Evolutionary conservation across 495 filamentous ascomycete species (phyloP), one percentile per base, ranked within the genome.

Genomic region (Penicillium herquei): DNA sequence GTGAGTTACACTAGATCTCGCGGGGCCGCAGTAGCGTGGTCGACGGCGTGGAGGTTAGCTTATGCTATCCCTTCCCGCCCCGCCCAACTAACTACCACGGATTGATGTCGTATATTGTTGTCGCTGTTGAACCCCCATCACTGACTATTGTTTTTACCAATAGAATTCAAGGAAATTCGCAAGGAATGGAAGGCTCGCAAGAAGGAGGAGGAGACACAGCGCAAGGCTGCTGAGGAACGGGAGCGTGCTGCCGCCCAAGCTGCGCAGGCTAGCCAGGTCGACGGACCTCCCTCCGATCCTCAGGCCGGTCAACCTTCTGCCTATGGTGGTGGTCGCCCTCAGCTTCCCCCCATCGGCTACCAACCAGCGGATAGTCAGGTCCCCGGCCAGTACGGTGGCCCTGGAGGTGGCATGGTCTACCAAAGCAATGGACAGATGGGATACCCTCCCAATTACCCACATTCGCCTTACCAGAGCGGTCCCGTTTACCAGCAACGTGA

Each of bases 121-220:
- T 39, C 6, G 2, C 12, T 48, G 8, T 14, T n/a, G 37, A 44
- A 39, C 31, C 10, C 10, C 10, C 10, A 30, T 31, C 2, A 39
- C 26, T 21, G 48, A 52, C 61, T 66, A 44, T 62, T 46, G 14
- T 52, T 18, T 32, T 51, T 39, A 47, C 13, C 52, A 42, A 57
- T 66, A 98, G 94, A 98, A 71, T 98, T 98, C 76, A 98, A 98
- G 74, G 94, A 98, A 64, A 98, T 98, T 55, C 90, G 94, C 49
- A 96, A 97, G 70, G 92, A 97, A 68, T 98, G 94, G 94, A 98
- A 98, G 73, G 89, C 89, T 14, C 90, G 92, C 56, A 98, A 98
- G 84, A 98, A 98, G 89, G 94, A 98, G 71, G 94, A 98, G 62
- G 94, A 98, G 54, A 84, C 84, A 53, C 77, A 80, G 66, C 88